Base-by-base conservation (phyloP, 177 flowering plant genomes). In the Vitis hybrid region DNA sequence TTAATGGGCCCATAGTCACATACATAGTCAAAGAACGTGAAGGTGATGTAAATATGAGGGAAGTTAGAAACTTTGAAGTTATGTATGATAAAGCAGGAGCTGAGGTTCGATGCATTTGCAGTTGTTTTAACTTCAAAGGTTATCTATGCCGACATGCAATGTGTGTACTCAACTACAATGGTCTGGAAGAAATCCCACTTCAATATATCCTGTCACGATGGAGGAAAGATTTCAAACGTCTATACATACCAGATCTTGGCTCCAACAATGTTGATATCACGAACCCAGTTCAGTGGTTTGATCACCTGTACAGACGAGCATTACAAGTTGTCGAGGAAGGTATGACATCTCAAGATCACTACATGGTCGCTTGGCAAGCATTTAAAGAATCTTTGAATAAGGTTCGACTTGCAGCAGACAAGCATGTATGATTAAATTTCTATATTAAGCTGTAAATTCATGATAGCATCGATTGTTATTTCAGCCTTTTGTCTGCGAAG, bases 161-260 rank as follows among this genome's bases (percentile, higher is more conserved):
- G 67, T 75, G 79, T 65, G 74, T 88, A 35, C 89, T 90, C 0
- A 79, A 78, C 66, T 79, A 76, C 66, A 83, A 84, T 71, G 84
- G 84, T 21, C 69, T 82, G 35, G 86, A 88, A 63, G 91, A 90
- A 65, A 74, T 90, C 21, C 92, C 91, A 11, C 57, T 57, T 69
- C 89, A 85, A 58, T 90, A 88, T 64, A 76, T 88, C 30, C 64
- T 87, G 56, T 55, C 87, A 9, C 73, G 92, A 18, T 87, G 92
- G 94, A 83, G 90, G 79, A 85, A 87, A 73, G 92, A 90, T 76
- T 77, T 82, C 15, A 85, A 79, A 71, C 86, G 89, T 9, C 11
- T 84, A 4, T 87, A 87, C 66, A 73, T 74, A 11, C 79, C 79
- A 15, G 84, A 82, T 69, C 67, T 70, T 58, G 85, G 84, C 20